These are phyloP conservation scores for Fusarium beomiforme DNA, from an alignment of 2,329 filamentous ascomycete species.

Conservation along the genomic window DNA sequence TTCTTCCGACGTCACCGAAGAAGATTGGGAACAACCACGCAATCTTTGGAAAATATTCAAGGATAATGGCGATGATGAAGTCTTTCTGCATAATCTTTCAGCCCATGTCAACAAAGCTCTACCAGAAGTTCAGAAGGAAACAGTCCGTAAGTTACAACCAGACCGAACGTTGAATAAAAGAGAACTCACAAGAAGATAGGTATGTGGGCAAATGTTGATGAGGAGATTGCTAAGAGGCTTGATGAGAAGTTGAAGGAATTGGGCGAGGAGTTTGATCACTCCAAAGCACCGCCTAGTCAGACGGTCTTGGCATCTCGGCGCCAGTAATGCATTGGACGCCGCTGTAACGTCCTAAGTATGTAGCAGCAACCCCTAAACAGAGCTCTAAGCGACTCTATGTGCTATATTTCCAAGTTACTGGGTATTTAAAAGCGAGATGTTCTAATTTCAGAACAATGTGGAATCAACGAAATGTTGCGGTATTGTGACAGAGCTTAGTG, in stretches of 20 bases:
- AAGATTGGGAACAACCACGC: constrained; percentile 3
- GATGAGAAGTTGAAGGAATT: background rate
- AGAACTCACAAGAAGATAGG: background rate
- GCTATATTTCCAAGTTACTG: too few species aligned
- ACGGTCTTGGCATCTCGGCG: background rate
- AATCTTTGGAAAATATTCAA: background rate
- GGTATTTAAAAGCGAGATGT: too few species aligned
- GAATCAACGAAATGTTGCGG: too few species aligned
- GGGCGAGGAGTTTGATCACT: background rate
- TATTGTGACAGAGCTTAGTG: too few species aligned
- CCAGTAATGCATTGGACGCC: too few species aligned
- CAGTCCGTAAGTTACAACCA: background rate
- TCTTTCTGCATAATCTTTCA: background rate
- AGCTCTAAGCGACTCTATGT: too few species aligned
- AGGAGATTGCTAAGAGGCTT: background rate
- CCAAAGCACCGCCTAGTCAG: background rate
- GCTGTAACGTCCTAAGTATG: too few species aligned
- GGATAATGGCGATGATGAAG: background rate
- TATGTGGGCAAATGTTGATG: background rate
- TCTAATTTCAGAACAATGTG: too few species aligned
- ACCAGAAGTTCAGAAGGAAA: background rate
- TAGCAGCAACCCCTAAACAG: too few species aligned
- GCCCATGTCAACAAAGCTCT: background rate
- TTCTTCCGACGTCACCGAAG: background rate
- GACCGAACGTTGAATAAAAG: too few species aligned